phyloP scores from a whole-genome alignment of 75 land plant species.

The Selaginella moellendorffii region DNA sequence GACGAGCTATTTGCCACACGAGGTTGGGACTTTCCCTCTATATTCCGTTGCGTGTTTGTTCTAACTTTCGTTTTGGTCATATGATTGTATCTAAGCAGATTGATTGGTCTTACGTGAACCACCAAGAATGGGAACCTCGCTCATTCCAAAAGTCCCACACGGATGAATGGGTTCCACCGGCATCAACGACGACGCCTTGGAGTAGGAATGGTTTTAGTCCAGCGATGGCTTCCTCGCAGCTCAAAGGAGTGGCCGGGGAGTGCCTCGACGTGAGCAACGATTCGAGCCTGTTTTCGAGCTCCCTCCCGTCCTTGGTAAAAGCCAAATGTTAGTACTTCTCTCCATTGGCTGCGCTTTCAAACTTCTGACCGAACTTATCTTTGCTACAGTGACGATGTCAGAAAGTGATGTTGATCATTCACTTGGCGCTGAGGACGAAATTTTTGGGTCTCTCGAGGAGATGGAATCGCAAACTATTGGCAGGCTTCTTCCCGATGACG shows the following conservation, averaged over 20 bases:
- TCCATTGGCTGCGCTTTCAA: not conserved
- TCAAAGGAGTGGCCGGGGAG: too few species aligned
- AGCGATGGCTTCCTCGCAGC: not conserved
- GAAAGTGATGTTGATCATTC: not conserved
- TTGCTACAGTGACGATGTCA: not conserved
- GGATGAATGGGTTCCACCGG: not conserved
- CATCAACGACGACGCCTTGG: not conserved
- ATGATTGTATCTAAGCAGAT: not conserved
- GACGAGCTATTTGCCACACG: not conserved
- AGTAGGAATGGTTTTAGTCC: not conserved
- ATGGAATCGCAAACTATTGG: conserved; percentile 39
- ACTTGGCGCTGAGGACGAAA: not conserved
- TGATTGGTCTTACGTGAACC: not conserved
- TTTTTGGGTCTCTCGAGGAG: conserved; percentile 25
- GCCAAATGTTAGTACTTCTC: conserved; percentile 34
- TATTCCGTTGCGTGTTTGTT: not conserved
- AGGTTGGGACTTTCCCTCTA: not conserved
- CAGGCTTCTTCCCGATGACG: conserved; percentile 77
- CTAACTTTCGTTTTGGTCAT: not conserved
- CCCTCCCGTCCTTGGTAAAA: conserved; percentile 54
- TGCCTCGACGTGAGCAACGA: conserved; percentile 16
- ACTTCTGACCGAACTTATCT: not conserved
- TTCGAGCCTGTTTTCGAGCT: conserved; percentile 51
- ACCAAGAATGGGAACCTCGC: not conserved
- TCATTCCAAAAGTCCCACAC: not conserved